Base-by-base conservation (phyloP, 192 early-diverging fungal species). In the Coemansia guatemalensis region DNA sequence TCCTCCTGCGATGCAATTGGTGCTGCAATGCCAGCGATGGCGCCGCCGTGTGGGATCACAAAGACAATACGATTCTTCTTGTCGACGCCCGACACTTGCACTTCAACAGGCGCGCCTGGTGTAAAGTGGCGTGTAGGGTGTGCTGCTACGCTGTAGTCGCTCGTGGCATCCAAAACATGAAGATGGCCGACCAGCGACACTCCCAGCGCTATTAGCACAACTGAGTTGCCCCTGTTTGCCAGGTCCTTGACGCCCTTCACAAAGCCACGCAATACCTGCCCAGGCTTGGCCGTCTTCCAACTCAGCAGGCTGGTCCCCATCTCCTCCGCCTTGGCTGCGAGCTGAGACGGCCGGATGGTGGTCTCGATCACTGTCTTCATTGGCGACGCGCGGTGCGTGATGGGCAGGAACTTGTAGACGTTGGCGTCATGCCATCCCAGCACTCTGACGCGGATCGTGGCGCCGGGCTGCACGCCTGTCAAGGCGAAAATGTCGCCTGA, bases 351-450 rank as follows among this genome's bases (percentile, higher is more conserved):
- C 11, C 82, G 65, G 14, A 85, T 51, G 2, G 88, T 84, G 27
- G 88, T 59, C 56, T 92, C 89, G 14, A 91, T 79, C 18, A 88
- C 75, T 6, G 81, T 82, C 33, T 80, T 59, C 11, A 77, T 53
- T 20, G 80, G 58, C 20, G 83, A 71, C 25, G 69, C 71, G 24
- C 67, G 60, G 53, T 92, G 85, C 17, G 82, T 82, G 67, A 94
- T 76, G 17, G 89, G 85, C 27, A 93, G 74, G 69, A 78, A 88
- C 56, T 80, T 87, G 68, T 86, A 79, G 1, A 67, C 69, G 66
- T 91, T 89, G 30, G 78, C 73, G 54, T 89, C 75, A 61, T 84
- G 83, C 60, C 81, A 65, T 20, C 90, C 92, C 55, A 92, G 57
- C 26, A 94, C 84, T 66, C 85, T 88, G 64, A 86, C 89, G 2